A percentile compares a stretch with the other conserved stretches of the same genome.
Evolutionary conservation across 805 yeast species (phyloP).

Genomic region (Kuraishia ogatae): DNA sequence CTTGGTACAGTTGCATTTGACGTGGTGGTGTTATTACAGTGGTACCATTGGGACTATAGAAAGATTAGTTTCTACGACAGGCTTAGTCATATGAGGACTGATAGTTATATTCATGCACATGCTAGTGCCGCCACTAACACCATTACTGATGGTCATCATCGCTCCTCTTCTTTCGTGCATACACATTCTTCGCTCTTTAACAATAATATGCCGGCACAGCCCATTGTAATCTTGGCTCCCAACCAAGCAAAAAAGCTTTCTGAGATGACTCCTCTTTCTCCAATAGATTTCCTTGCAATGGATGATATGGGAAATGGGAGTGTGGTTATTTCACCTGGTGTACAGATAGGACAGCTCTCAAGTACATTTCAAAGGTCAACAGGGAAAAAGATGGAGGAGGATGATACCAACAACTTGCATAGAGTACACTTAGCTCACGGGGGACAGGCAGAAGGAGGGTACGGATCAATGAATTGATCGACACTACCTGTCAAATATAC

Average conservation of each 20-base stretch:
- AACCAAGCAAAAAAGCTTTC: slow-evolving; percentile 20
- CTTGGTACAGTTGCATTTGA: slow-evolving; percentile 45
- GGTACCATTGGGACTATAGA: slow-evolving; percentile 21
- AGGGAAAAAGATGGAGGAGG: background rate
- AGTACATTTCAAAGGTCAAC: background rate
- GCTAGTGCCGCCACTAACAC: background rate
- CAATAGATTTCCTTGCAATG: slow-evolving; percentile 24
- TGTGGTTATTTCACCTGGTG: background rate
- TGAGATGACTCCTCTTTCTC: slow-evolving; percentile 25
- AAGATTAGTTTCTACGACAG: background rate
- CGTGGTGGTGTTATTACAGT: slow-evolving; percentile 32
- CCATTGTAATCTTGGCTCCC: slow-evolving; percentile 16
- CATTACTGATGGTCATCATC: no score
- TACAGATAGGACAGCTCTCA: background rate
- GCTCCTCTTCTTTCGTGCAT: no score
- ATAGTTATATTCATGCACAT: no score
- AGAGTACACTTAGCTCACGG: background rate
- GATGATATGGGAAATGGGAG: slow-evolving; percentile 10
- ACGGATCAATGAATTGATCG: no score
- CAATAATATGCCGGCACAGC: background rate
- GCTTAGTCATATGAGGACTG: background rate
- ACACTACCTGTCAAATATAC: no score
- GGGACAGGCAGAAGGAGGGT: background rate
- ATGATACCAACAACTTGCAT: background rate
- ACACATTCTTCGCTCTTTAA: background rate